Evolutionary conservation across 306 rosid species (phyloP), one percentile per base, ranked within the genome.

Genomic region (Notholithocarpus densiflorus): DNA sequence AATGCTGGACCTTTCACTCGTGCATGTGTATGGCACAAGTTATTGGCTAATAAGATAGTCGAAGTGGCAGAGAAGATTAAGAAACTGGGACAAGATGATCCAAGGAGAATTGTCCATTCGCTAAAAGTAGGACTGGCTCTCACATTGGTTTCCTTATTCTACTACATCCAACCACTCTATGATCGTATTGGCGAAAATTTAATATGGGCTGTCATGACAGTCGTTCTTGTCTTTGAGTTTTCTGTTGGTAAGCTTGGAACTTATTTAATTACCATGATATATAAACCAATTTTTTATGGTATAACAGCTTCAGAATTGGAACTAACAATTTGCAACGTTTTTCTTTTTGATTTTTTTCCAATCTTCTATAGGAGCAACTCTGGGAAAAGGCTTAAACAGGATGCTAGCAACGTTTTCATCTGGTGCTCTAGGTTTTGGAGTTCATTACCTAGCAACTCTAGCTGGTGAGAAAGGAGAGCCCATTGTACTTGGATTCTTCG

Each of bases 371-470:
- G 91, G 91, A 75, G 82, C 86, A 0, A 88, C 91, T 1, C 65
- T 88, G 0, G 89, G 87, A 43, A 79, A 70, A 56, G 86, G 87
- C 26, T 62, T 85, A 12, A 88, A 88, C 31, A 81, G 89, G 48
- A 71, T 76, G 31, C 2, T 83, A 71, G 86, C 87, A 19, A 83
- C 91, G 0, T 32, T 85, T 4, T 15, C 48, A 11, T 87, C 87
- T 3, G 86, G 84, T 11, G 79, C 52, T 78, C 80, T 88, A 15
- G 84, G 83, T 37, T 11, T 78, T 69, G 89, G 79, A 18, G 82
- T 71, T 5, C 82, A 81, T 78, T 56, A 45, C 18, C 64, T 88
- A 43, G 87, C 86, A 6, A 57, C 72, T 72, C 73, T 80, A 17
- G 74, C 71, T 12, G 91, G 84, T 21, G 48, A 40, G 14, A 71